Conservation (phyloP, 108 stramenopile genomes). For the Nannochloropsis gaditana region DNA sequence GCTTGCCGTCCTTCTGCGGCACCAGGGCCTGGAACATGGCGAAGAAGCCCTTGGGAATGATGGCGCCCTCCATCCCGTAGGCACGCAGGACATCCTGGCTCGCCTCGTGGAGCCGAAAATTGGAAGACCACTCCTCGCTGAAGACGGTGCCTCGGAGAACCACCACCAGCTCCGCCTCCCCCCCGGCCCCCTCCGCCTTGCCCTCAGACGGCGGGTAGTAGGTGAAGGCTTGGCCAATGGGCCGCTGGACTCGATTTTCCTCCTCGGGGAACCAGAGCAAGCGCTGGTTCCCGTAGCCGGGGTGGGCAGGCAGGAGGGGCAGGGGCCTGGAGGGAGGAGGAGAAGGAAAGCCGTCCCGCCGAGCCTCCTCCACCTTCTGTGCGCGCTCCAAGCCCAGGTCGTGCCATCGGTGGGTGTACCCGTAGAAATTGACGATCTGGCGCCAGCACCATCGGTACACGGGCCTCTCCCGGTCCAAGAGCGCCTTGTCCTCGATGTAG, state of each 20-base stretch:
- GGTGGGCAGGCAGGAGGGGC: not conserved
- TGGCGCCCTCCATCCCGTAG: not conserved
- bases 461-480: not conserved
- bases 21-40: not conserved
- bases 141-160: not conserved
- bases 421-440: not conserved
- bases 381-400: not conserved
- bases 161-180: not conserved
- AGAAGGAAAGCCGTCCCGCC: not conserved
- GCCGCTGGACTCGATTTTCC: not conserved
- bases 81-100: not conserved
- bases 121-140: not conserved
- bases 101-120: not conserved
- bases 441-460: conserved; percentile 17
- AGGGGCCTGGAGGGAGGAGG: not conserved
- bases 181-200: not conserved
- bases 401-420: not conserved
- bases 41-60: not conserved
- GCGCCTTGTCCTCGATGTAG: not conserved
- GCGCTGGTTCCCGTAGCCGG: conserved; percentile 16
- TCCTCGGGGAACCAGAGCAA: not conserved
- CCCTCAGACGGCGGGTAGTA: not conserved
- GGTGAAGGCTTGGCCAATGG: conserved; percentile 17
- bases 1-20: too few species aligned
- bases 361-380: not conserved